phyloP scores from a whole-genome alignment of 1,139 yeast genomes.

The Saccharomycopsis phalli region DNA sequence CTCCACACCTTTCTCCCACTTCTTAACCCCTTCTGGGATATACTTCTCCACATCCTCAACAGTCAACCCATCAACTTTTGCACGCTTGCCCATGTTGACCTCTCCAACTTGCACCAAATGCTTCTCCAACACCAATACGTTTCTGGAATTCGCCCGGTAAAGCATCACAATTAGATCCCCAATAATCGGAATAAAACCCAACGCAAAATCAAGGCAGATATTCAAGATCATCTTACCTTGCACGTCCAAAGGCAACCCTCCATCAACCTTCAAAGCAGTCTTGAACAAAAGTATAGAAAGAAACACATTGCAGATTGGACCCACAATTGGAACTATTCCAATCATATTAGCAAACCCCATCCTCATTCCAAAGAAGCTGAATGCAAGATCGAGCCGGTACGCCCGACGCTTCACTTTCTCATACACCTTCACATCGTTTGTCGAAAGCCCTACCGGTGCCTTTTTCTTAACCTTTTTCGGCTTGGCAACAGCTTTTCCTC shows the following conservation, averaged over 20 bases:
- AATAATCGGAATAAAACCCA: slow-evolving; percentile 65
- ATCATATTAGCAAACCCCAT: slow-evolving; percentile 68
- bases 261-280: slow-evolving; percentile 48
- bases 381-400: slow-evolving; percentile 54
- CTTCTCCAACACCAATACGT: slow-evolving; percentile 54
- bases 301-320: slow-evolving; percentile 42
- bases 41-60: slow-evolving; percentile 5
- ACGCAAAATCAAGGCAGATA: slow-evolving; percentile 51
- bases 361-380: slow-evolving; percentile 54
- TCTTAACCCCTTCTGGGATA: not conserved
- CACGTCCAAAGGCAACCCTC: slow-evolving; percentile 49
- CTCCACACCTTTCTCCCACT: not conserved
- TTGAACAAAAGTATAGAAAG: slow-evolving; percentile 44
- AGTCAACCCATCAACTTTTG: slow-evolving; percentile 4
- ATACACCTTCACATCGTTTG: slow-evolving; percentile 43
- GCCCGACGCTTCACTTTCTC: slow-evolving; percentile 51
- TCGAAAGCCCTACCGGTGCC: slow-evolving; percentile 48
- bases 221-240: slow-evolving; percentile 50
- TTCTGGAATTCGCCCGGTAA: slow-evolving; percentile 70
- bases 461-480: slow-evolving; percentile 24
- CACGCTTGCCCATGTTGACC: slow-evolving; percentile 18
- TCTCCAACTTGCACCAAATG: slow-evolving; percentile 38
- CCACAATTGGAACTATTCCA: slow-evolving; percentile 59
- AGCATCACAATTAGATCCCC: slow-evolving; percentile 63
- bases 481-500: slow-evolving; percentile 25